Conservation (phyloP, 495 filamentous ascomycete species). For the Cercophora samala region DNA sequence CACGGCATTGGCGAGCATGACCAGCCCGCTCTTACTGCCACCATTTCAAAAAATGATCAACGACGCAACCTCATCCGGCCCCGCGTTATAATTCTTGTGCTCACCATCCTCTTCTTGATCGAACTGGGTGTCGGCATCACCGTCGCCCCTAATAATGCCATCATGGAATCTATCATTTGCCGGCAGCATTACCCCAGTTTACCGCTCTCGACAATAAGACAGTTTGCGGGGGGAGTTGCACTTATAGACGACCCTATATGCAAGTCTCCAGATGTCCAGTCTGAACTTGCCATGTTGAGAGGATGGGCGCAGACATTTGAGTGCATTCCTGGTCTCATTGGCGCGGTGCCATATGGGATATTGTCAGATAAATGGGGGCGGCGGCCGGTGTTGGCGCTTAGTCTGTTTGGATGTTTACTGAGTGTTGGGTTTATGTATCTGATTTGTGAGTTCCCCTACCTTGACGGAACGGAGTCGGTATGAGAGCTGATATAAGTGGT, state of each 20-base stretch:
- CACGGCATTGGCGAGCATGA: background rate
- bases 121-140: conserved; percentile 26
- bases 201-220: background rate
- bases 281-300: conserved; percentile 33
- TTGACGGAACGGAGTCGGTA: too few relatives aligned
- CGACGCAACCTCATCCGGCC: conserved; percentile 22
- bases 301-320: conserved; percentile 33
- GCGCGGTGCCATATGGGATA: conserved; percentile 33
- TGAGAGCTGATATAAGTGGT: background rate
- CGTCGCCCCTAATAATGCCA: conserved; percentile 25
- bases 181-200: conserved; percentile 30
- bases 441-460: conserved; percentile 33
- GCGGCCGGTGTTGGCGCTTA: conserved; percentile 28
- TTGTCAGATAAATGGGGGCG: conserved; percentile 37
- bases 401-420: conserved; percentile 22
- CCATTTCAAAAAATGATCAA: background rate
- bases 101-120: conserved; percentile 29
- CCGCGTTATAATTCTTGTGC: conserved; percentile 26
- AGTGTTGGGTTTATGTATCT: conserved; percentile 13
- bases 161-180: conserved; percentile 38
- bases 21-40: conserved; percentile 4
- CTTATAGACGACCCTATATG: conserved; percentile 23
- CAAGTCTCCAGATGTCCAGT: conserved; percentile 32
- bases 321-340: conserved; percentile 29
- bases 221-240: conserved; percentile 7